Conservation (phyloP, 2,329 filamentous ascomycete species). For the Pleoardoris graminearum region DNA sequence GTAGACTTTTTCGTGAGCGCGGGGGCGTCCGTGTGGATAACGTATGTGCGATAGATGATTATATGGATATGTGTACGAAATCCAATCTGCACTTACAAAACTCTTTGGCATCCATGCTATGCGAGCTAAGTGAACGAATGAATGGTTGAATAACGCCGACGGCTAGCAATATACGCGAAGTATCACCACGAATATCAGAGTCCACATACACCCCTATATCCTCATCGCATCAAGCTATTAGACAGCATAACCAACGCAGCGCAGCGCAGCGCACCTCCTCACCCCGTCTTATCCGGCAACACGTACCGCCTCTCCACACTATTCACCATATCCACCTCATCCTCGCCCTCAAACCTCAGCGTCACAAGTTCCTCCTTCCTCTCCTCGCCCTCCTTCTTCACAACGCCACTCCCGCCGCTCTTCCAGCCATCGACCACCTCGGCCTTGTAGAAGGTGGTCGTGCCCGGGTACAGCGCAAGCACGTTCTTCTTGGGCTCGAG, state of each 20-base stretch:
- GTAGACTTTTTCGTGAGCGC: not conserved
- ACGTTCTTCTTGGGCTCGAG: constrained; percentile 50
- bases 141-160: not conserved
- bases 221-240: not conserved
- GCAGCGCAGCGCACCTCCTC: not conserved
- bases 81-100: too few relatives aligned
- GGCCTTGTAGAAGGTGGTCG: constrained; percentile 59
- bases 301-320: constrained; percentile 57
- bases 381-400: constrained; percentile 45
- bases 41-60: constrained; percentile 22
- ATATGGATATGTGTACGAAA: constrained; percentile 26
- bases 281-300: constrained; percentile 40
- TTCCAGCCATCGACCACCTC: constrained; percentile 52
- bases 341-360: constrained; percentile 55
- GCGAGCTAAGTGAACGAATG: too few relatives aligned
- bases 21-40: constrained; percentile 2
- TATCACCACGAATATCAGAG: not conserved
- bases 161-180: not conserved
- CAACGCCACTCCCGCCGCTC: constrained; percentile 38
- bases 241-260: not conserved
- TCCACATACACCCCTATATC: not conserved
- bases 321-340: constrained; percentile 49
- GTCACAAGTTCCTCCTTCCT: constrained; percentile 47
- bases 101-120: too few relatives aligned
- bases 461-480: constrained; percentile 55